Evolutionary conservation across 2,329 filamentous ascomycete genomes (phyloP), one percentile per base, ranked within the genome.

Genomic region (Karstenula rhodostoma): DNA sequence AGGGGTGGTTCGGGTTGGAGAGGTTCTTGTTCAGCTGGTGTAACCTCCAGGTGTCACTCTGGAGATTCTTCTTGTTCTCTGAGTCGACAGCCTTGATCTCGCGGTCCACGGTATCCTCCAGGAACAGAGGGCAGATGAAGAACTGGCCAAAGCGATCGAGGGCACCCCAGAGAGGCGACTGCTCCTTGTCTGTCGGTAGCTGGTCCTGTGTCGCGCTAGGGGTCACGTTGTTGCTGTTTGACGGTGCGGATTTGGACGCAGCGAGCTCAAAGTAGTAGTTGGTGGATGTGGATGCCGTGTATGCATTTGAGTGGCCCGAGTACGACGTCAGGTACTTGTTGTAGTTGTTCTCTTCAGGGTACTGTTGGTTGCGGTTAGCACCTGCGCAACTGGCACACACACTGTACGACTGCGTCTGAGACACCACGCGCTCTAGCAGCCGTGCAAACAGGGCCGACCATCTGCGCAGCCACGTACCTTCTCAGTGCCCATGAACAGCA

Each of bases 221-320:
- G 23, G 80, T 79, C 62, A 77, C 72, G 17, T 68, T 64, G 17
- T 74, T 73, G 64, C 89, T 88, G 74, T 84, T 87, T 64, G 78
- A 72, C 2, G 80, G 76, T 48, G 82, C 82, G 43, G 82, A 82
- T 13, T 90, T 86, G 54, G 92, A 92, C 33, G 93, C 93, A 22
- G 92, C 92, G 59, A 98, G 89, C 73, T 99, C 95, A 76, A 99
- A 99, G 80, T 92, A 98, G 82, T 96, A 99, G 80, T 98, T 98
- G 65, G 95, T 99, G 55, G 94, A 96, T 1, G 93, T 97, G 5
- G 92, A 85, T 17, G 91, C 93, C 1, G 95, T 99, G 78, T 96
- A 98, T 57, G 95, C 95, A 77, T 99, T 99, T 29, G 94, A 97
- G 73, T 90, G 89, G 57, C 95, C 95, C 10, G 93, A 96, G 77